phyloP scores from a whole-genome alignment of 164 flowering plant genomes.

The Echeveria elegans region DNA sequence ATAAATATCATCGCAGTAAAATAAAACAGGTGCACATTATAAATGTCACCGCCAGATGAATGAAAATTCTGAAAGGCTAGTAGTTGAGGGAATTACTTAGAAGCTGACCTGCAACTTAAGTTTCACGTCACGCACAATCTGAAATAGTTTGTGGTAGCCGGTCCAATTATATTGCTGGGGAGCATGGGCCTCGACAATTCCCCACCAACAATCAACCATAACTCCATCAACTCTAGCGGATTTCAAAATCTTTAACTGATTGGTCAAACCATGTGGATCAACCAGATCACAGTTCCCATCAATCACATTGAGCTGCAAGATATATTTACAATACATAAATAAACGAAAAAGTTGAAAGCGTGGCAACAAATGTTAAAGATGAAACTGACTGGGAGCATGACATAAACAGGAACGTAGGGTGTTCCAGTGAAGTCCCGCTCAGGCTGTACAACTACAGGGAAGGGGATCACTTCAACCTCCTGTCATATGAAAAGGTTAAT shows the following conservation, averaged over 20 bases:
- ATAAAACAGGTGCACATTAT: too few species aligned
- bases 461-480: slow-evolving; percentile 35
- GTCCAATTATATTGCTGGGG: slow-evolving; percentile 88
- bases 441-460: slow-evolving; percentile 23
- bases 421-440: slow-evolving; percentile 90
- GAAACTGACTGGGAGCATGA: slow-evolving; percentile 85
- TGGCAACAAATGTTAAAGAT: neutral
- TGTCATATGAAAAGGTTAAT: slow-evolving; percentile 10
- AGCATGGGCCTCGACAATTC: slow-evolving; percentile 84
- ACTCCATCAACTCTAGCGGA: slow-evolving; percentile 81
- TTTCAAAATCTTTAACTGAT: slow-evolving; percentile 72
- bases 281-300: slow-evolving; percentile 78
- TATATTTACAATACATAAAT: neutral
- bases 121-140: slow-evolving; percentile 71
- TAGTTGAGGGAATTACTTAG: neutral
- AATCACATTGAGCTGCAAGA: slow-evolving; percentile 74
- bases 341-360: neutral
- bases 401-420: slow-evolving; percentile 79
- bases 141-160: slow-evolving; percentile 80
- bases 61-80: too few species aligned
- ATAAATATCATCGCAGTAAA: too few species aligned
- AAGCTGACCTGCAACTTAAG: slow-evolving; percentile 69
- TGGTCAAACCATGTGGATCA: slow-evolving; percentile 69
- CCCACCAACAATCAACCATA: slow-evolving; percentile 99
- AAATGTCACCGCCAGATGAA: too few species aligned